phyloP scores from a whole-genome alignment of 345 rosid genomes.

The Chamaenerion angustifolium region DNA sequence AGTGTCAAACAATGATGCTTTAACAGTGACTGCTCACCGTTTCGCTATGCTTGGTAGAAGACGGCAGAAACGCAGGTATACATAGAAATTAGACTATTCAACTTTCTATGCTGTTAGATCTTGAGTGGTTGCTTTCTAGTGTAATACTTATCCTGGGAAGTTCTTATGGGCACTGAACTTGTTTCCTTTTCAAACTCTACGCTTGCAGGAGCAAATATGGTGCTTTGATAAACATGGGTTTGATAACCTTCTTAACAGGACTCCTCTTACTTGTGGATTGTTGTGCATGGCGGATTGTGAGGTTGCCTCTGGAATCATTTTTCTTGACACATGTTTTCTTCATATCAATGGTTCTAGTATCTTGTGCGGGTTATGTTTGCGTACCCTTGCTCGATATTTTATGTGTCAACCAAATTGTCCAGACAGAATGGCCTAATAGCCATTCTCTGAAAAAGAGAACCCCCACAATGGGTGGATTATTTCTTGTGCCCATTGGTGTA shows the following conservation, averaged over 20 bases:
- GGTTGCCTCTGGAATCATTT: constrained; percentile 65
- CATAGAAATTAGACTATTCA: constrained; percentile 7
- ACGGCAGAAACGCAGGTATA: constrained; percentile 53
- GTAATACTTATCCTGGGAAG: background rate
- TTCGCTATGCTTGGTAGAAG: constrained; percentile 46
- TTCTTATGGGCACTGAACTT: background rate
- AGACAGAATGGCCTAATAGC: constrained; percentile 25
- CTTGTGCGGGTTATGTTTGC: constrained; percentile 51
- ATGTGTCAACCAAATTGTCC: constrained; percentile 31
- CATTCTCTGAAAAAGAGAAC: constrained; percentile 37
- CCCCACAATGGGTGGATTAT: constrained; percentile 85
- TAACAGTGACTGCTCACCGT: constrained; percentile 45
- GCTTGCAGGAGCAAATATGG: constrained; percentile 61
- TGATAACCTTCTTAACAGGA: constrained; percentile 39
- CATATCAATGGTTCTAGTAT: constrained; percentile 34
- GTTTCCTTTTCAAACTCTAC: background rate
- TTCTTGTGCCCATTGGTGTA: constrained; percentile 67
- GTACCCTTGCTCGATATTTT: constrained; percentile 57
- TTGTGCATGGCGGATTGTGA: constrained; percentile 86
- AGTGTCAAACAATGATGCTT: constrained; percentile 33
- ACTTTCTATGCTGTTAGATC: background rate
- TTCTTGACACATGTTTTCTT: constrained; percentile 59
- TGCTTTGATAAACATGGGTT: constrained; percentile 38
- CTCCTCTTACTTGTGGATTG: constrained; percentile 58
- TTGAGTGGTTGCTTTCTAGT: background rate